Percentiles rank a stretch among this genome's conserved stretches.
These are phyloP conservation scores for Larix kaempferi DNA, from an alignment of 75 land plant genomes.

Conservation along the genomic window DNA sequence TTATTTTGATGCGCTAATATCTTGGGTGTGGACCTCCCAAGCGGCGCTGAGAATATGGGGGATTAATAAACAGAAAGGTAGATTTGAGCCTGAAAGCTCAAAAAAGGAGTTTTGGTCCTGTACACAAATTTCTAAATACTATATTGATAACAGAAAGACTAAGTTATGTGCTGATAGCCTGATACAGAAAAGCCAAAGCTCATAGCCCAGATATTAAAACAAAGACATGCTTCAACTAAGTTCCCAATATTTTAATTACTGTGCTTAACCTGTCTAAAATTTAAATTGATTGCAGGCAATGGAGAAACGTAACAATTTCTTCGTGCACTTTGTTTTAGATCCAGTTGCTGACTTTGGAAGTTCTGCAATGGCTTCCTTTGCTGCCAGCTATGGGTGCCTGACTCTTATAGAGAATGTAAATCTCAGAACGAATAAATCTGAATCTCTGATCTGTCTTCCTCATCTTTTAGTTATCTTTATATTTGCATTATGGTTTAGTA, in stretches of 20 bases:
- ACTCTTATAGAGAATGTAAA: slow-evolving; percentile 78
- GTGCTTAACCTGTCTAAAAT: neutral
- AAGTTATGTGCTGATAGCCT: neutral
- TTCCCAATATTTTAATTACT: neutral
- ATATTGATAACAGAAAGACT: neutral
- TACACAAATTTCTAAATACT: neutral
- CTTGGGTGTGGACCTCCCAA: neutral
- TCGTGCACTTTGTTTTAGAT: slow-evolving; percentile 86
- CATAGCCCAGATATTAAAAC: neutral
- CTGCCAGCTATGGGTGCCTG: slow-evolving; percentile 80
- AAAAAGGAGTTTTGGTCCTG: neutral
- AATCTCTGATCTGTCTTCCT: neutral
- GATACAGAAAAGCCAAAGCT: neutral
- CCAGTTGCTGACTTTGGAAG: slow-evolving; percentile 35
- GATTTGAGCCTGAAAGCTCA: too few species aligned
- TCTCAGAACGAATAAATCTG: neutral
- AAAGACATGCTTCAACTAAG: neutral
- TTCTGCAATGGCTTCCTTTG: slow-evolving; percentile 49
- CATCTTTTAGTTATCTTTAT: neutral
- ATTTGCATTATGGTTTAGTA: neutral
- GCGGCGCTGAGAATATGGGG: neutral
- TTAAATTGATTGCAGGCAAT: slow-evolving; percentile 52
- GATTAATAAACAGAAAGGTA: neutral
- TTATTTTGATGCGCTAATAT: neutral
- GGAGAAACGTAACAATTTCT: slow-evolving; percentile 45